Percentiles rank a stretch among this genome's conserved stretches.
phyloP scores from a whole-genome alignment of 106 monocot genomes.

The Apostasia shenzhenica region DNA sequence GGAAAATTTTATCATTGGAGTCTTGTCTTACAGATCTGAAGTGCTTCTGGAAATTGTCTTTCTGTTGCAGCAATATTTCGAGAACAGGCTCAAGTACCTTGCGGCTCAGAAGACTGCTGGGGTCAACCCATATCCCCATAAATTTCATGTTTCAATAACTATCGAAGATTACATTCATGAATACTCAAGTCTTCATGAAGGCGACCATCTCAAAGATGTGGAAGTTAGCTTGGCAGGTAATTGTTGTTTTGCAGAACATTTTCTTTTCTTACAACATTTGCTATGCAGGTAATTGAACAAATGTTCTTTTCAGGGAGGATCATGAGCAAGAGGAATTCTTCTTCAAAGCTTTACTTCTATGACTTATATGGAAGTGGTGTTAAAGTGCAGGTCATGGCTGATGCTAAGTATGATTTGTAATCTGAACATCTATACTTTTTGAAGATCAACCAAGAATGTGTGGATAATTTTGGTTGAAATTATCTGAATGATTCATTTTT shows the following conservation, averaged over 20 bases:
- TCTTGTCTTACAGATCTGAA: neutral
- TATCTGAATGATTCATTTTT: too few relatives aligned
- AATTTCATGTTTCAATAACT: slow-evolving; percentile 53
- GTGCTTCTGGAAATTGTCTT: neutral
- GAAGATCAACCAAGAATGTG: too few relatives aligned
- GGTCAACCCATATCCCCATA: slow-evolving; percentile 79
- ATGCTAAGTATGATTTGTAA: slow-evolving; percentile 54
- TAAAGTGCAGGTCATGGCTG: slow-evolving; percentile 96
- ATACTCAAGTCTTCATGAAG: slow-evolving; percentile 49
- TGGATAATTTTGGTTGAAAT: too few relatives aligned
- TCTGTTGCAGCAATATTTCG: slow-evolving; percentile 68
- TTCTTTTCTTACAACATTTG: neutral
- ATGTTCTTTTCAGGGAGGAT: slow-evolving; percentile 46
- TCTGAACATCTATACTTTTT: too few relatives aligned
- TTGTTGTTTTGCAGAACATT: neutral
- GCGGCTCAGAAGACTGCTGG: slow-evolving; percentile 36
- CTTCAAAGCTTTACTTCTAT: slow-evolving; percentile 86
- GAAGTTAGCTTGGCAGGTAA: slow-evolving; percentile 70
- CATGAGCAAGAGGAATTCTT: slow-evolving; percentile 77
- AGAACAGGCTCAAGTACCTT: slow-evolving; percentile 69
- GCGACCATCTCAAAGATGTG: slow-evolving; percentile 60
- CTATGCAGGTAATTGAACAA: neutral
- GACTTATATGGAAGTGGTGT: slow-evolving; percentile 62
- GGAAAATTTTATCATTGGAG: neutral
- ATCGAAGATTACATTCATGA: slow-evolving; percentile 50